These are phyloP conservation scores for Hypoxylon subgilvum DNA, from an alignment of 495 filamentous ascomycete species.

Conservation along the genomic window DNA sequence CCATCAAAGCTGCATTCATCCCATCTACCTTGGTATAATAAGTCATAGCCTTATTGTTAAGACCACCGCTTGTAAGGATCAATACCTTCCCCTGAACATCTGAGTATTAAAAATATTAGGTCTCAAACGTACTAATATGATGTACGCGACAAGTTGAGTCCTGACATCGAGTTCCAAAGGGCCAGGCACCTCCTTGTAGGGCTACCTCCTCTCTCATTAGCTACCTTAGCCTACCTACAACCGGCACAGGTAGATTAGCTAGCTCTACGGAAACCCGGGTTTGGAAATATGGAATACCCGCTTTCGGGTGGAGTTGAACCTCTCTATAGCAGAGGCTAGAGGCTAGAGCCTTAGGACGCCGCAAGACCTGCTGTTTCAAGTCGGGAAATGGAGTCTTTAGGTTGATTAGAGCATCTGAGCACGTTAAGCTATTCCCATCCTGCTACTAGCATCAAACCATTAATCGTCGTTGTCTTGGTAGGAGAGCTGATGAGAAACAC, in stretches of 20 bases:
- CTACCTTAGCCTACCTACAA: too few relatives aligned
- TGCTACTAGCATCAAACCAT: neutral
- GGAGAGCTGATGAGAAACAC: slow-evolving; percentile 4
- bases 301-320: slow-evolving; percentile 27
- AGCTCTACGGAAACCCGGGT: slow-evolving; percentile 18
- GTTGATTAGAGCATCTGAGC: slow-evolving; percentile 12
- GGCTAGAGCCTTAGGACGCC: slow-evolving; percentile 33
- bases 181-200: slow-evolving; percentile 28
- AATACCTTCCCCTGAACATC: slow-evolving; percentile 19
- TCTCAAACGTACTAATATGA: slow-evolving; percentile 31
- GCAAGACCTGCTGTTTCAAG: slow-evolving; percentile 21
- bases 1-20: neutral
- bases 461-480: slow-evolving; percentile 2
- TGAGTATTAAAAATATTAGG: slow-evolving; percentile 22
- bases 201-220: slow-evolving; percentile 23
- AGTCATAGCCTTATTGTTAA: slow-evolving; percentile 17
- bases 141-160: slow-evolving; percentile 35
- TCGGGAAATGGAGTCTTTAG: slow-evolving; percentile 11
- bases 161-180: slow-evolving; percentile 21
- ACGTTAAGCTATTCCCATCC: slow-evolving; percentile 1
- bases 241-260: slow-evolving; percentile 14
- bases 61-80: slow-evolving; percentile 27
- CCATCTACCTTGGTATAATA: slow-evolving; percentile 3
- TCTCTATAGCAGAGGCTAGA: slow-evolving; percentile 16
- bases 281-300: slow-evolving; percentile 27